Evolutionary conservation across 768 basidiomycete genomes (phyloP), one percentile per base, ranked within the genome.

Genomic region (Boletus tylopilopsis): DNA sequence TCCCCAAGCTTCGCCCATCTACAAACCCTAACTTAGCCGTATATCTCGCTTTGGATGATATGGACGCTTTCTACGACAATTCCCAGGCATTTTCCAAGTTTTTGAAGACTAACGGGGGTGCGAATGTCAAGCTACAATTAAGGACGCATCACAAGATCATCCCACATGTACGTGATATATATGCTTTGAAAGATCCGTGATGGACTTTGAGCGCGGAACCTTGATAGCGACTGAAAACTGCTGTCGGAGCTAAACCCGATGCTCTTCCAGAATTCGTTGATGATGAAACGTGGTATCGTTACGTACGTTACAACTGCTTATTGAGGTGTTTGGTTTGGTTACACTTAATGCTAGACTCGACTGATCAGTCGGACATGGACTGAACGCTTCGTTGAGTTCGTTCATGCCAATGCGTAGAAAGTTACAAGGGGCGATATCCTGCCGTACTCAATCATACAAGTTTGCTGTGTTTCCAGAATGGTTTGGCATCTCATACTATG

Each of bases 61-160:
- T 54, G 1, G 56, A 64, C 12, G 50, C 52, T 6, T 41, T 71
- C 15, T 66, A 74, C 48, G 76, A 77, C 29, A 71, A 60, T 42
- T 76, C 69, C 8, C 48, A 56, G 34, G 54, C 69, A 3, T 77
- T 77, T 50, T 45, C 52, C 23, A 51, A 55, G 39, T 75, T 66
- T 57, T 61, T 74, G 52, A 61, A 58, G 32, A 53, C 60, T 33
- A 59, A 64, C 42, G 62, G 67, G 8, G 49, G 68, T 3, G 46
- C 60, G 11, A 36, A 51, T 4, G 25, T 60, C 19, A 65, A 42
- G 45, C 59, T 59, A 34, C 62, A 45, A 42, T 39, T 49, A 40
- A 69, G 55, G 60, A 57, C 42, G 18, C 53, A 22, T 39, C 60
- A 59, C 67, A 73, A 50, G 53, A 68, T 76, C 24, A 55, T 75